Base-by-base conservation (phyloP, 108 stramenopile genomes). In the Mediolabrus comicus region DNA sequence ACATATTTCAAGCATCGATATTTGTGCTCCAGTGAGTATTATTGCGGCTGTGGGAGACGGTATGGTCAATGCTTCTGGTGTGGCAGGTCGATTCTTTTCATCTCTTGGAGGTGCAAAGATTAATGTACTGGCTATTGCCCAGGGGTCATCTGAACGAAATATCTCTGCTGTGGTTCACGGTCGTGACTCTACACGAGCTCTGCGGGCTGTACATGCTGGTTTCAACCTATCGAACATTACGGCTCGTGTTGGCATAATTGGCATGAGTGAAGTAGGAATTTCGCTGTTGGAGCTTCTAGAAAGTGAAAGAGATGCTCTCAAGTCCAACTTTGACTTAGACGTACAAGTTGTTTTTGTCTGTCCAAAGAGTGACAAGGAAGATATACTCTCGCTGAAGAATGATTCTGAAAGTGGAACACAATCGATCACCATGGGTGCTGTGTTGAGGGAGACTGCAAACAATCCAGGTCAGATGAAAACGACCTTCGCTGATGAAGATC, bases 31-130 rank as follows among this genome's bases (percentile, higher is more conserved):
- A n/a, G 89, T 90, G 67, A 83, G 86, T 59, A 95, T 96, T 67
- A 89, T 96, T 65, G 95, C 95, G 56, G 93, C 93, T 2, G 89
- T 96, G 22, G 93, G 95, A 34, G 95, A 95, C 66, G 89, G 89
- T 5, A 95, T 95, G 46, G 59, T 60, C n/a, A 39, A 72, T 26
- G 83, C 85, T 3, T 65, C 87, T 12, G 95, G 95, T 2, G 93
- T 94, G 5, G 68, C 90, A 2, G 95, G 91, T 0, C 75, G 89
- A 8, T 96, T 96, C 77, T 96, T 95, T 71, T 74, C 79, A 30
- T 88, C 93, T 2, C 69, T 96, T 49, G 95, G 95, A 31, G 83
- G 84, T 61, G 88, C 92, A 25, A 83, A 88, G 53, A 91, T 96
- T 75, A 95, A 95, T 64, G 71, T 96, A 13, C 61, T 95, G 25